phyloP scores from a whole-genome alignment of 441 rosid genomes.

The Codiaeum variegatum region DNA sequence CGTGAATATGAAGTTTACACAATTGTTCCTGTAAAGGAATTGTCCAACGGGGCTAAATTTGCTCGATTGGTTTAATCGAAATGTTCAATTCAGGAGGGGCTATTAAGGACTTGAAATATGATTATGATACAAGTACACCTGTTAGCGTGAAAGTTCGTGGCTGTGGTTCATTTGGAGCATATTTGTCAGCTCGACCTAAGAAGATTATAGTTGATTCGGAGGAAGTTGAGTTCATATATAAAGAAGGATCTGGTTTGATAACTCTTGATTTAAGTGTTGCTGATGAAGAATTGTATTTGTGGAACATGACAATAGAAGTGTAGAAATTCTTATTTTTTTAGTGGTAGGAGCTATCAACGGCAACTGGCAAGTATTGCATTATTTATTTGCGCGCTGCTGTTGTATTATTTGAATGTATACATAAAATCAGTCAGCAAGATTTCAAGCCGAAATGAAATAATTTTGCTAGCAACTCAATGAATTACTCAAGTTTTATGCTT shows the following conservation, averaged over 20 bases:
- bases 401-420: neutral
- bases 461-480: neutral
- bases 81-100: conserved; percentile 70
- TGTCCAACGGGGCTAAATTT: conserved; percentile 32
- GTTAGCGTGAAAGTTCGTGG: conserved; percentile 39
- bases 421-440: too few relatives aligned
- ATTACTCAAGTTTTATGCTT: too few relatives aligned
- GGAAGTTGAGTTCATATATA: conserved; percentile 34
- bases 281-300: conserved; percentile 44
- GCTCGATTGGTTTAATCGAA: conserved; percentile 45
- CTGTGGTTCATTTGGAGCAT: conserved; percentile 47
- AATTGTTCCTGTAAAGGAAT: conserved; percentile 49
- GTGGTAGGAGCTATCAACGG: neutral
- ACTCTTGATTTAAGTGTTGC: conserved; percentile 38
- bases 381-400: too few relatives aligned
- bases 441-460: neutral
- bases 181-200: conserved; percentile 38
- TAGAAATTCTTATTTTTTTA: conserved; percentile 9
- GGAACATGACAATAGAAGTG: conserved; percentile 41
- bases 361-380: too few relatives aligned
- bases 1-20: conserved; percentile 60
- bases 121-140: conserved; percentile 15
- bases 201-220: conserved; percentile 33
- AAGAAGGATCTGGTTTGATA: conserved; percentile 37
- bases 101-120: conserved; percentile 41